These are phyloP conservation scores for Crithidia fasciculata DNA, from an alignment of 208 protist genomes.

Conservation along the genomic window DNA sequence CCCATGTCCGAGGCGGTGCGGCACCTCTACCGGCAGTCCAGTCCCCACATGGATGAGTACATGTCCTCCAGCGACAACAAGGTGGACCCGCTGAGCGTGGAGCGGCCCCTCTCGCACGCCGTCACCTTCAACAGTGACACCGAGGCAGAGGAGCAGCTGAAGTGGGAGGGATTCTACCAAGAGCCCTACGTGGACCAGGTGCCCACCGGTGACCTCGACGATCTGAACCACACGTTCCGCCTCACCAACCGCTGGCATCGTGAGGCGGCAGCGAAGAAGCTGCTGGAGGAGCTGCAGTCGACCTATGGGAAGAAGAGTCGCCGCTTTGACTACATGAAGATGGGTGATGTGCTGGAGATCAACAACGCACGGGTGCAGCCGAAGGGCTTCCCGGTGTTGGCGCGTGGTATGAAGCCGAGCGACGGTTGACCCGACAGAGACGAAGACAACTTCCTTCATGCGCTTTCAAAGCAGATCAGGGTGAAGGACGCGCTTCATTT, in stretches of 20 bases:
- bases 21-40: constrained; percentile 62
- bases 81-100: constrained; percentile 78
- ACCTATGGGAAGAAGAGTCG: constrained; percentile 85
- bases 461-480: no score
- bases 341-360: constrained; percentile 92
- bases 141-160: constrained; percentile 86
- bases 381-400: constrained; percentile 86
- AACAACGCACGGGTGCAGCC: constrained; percentile 91
- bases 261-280: constrained; percentile 86
- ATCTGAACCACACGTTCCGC: constrained; percentile 79
- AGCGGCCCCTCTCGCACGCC: constrained; percentile 83
- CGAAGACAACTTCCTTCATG: neutral
- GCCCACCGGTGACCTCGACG: constrained; percentile 82
- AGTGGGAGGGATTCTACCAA: constrained; percentile 92
- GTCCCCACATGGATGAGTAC: constrained; percentile 88
- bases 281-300: constrained; percentile 82
- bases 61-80: constrained; percentile 62
- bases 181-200: constrained; percentile 86
- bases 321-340: constrained; percentile 90
- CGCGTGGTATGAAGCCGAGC: constrained; percentile 62
- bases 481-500: no score
- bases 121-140: constrained; percentile 88
- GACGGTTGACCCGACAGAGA: constrained; percentile 24
- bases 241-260: constrained; percentile 91
- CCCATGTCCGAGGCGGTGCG: constrained; percentile 35